Base-by-base conservation (phyloP, 2,329 filamentous ascomycete species). In the Ophiostoma novo-ulmi region DNA sequence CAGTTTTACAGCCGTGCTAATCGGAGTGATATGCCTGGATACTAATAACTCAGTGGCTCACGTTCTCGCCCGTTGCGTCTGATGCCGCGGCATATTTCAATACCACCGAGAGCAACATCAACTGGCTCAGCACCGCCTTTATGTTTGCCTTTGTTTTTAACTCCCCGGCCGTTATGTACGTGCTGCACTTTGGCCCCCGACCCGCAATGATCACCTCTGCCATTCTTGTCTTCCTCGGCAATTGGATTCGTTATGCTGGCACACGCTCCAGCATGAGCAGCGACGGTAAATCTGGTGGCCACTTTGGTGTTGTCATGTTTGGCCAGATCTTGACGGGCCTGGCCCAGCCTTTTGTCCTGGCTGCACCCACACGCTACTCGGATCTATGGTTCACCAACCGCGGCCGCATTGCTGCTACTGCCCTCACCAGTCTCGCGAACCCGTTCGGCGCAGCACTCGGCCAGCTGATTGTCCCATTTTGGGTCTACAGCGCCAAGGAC, bases 311-410 rank as follows among this genome's bases (percentile, higher is more conserved):
- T 64, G 89, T 93, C 73, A 92, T 98, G 90, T 89, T 96, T 75
- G 94, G 94, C 5, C 94, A 98, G 81, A 90, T 98, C 78, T 79
- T 99, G 72, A 93, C 91, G 69, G 95, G 94, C 0, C 84, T 97
- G 55, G 89, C 93, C 0, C 95, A 99, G 78, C 94, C 95, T 0
- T 98, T 98, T 78, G 92, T 97, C 14, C 87, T 98, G 11, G 89
- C 91, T 7, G 93, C 94, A 0, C 94, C 95, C 0, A 94, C 95
- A 0, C 85, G 92, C 73, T 99, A 97, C 80, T 95, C 92, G 70
- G 94, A 97, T 78, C 82, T 97, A 72, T 98, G 95, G 95, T 98
- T 98, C 80, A 94, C 92, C 1, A 89, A 91, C 75, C 82, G 84
- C 13, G 94, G 94, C 8, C 88, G 95, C 70, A 91, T 97, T 14